Evolutionary conservation across 768 basidiomycete species (phyloP).

Genomic region (Suillus placidus): DNA sequence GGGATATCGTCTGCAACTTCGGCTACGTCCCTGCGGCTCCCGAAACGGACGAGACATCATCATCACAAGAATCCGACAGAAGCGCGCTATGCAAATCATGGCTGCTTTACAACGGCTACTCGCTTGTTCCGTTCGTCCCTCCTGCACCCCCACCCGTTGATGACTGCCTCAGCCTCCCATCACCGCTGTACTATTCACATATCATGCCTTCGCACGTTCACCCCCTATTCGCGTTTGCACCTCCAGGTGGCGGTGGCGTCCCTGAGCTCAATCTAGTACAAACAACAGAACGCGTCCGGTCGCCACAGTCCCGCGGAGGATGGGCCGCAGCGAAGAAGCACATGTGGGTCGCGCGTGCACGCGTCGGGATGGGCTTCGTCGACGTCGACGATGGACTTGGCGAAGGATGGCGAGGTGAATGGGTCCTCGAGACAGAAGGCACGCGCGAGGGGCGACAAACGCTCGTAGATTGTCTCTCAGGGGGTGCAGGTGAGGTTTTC

Average conservation of each 20-base stretch:
- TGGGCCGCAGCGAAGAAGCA: constrained; percentile 61
- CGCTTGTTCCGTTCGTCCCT: constrained; percentile 63
- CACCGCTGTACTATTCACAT: constrained; percentile 78
- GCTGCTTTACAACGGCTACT: constrained; percentile 73
- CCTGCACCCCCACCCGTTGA: constrained; percentile 52
- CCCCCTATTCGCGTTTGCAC: constrained; percentile 31
- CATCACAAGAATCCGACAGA: constrained; percentile 20
- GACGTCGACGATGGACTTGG: constrained; percentile 47
- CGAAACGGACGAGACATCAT: constrained; percentile 27
- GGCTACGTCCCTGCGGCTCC: constrained; percentile 64
- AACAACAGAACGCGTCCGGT: constrained; percentile 45
- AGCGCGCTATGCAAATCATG: constrained; percentile 46
- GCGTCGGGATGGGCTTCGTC: constrained; percentile 40
- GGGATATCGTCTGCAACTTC: constrained; percentile 80
- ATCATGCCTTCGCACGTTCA: constrained; percentile 46
- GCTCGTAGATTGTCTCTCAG: constrained; percentile 55
- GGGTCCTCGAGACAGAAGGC: constrained; percentile 80
- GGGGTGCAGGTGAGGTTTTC: constrained; percentile 36
- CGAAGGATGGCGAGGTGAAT: constrained; percentile 75
- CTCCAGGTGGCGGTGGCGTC: constrained; percentile 34
- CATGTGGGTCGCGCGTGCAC: constrained; percentile 65
- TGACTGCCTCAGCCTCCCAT: constrained; percentile 65
- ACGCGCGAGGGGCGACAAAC: constrained; percentile 64
- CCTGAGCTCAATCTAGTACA: constrained; percentile 53
- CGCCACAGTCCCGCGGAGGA: constrained; percentile 63